Base-by-base conservation (phyloP, 805 yeast genomes). In the Komagataella mondaviorum region DNA sequence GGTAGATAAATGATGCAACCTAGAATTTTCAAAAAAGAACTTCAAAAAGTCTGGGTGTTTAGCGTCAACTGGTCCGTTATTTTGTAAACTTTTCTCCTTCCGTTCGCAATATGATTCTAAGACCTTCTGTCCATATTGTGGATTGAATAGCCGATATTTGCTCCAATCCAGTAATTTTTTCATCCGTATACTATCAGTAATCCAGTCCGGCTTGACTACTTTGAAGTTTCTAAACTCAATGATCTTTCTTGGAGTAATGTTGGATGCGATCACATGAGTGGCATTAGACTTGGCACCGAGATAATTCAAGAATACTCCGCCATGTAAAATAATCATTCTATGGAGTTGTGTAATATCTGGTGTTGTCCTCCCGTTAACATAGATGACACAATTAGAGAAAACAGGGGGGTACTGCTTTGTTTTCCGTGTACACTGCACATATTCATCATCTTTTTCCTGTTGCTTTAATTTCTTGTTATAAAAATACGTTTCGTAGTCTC, bases 311-410 rank as follows among this genome's bases (percentile, higher is more conserved):
- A 85, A 87, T 50, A 68, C 72, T 0, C 99, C 99, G 0, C 98
- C 97, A 64, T 90, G 76, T 7, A 79, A 57, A 2, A 86, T 77
- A 2, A 91, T 81, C 56, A 88, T 58, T 51, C 81, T 75, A 59
- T 86, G 91, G 30, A 93, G 67, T 54, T 79, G 83, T 46, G 76
- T 67, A 14, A 88, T 75, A n/a, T 90, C 79, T 0, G 98, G 98
- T 2, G 66, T 68, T 0, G 98, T 91, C 59, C 85, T 80, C 1
- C 99, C 99, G 59, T 89, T 90, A n/a, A 91, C 88, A 63, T 85
- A 81, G 4, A 91, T 72, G 1, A 71, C 65, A 61, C 90, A 86
- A 1, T 75, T 79, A 44, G 68, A 59, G 60, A 91, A 89, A 1
- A 90, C 69, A 2, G 64, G 65, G 1, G 75, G 66, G 44, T 57